Conservation (phyloP, 2,329 filamentous ascomycete species). For the Penicillium janthinellum region DNA sequence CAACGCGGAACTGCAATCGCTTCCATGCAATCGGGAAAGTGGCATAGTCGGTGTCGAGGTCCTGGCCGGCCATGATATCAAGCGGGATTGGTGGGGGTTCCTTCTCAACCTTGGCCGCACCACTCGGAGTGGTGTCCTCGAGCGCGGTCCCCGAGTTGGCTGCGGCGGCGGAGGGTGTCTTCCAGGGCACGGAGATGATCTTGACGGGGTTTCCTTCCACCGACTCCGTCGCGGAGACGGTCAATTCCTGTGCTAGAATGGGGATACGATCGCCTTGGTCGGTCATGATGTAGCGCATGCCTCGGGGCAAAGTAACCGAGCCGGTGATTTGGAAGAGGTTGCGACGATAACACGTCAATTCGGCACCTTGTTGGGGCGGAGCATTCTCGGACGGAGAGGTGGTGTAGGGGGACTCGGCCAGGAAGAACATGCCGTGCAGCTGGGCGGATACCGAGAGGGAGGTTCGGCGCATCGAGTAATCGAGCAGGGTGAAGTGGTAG, state of each 20-base stretch:
- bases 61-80: constrained; percentile 64
- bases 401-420: constrained; percentile 66
- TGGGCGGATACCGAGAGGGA: constrained; percentile 62
- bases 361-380: constrained; percentile 57
- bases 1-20: constrained; percentile 87
- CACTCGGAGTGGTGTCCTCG: constrained; percentile 31
- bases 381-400: constrained; percentile 57
- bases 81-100: constrained; percentile 83
- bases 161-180: constrained; percentile 69
- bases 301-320: constrained; percentile 77
- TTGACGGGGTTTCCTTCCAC: constrained; percentile 90
- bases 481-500: constrained; percentile 62
- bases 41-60: constrained; percentile 79
- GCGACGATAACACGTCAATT: constrained; percentile 91
- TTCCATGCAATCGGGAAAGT: constrained; percentile 95
- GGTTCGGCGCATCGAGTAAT: constrained; percentile 59
- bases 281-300: constrained; percentile 75
- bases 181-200: constrained; percentile 96
- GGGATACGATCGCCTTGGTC: constrained; percentile 83
- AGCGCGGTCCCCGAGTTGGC: constrained; percentile 62
- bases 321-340: constrained; percentile 97
- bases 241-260: constrained; percentile 79
- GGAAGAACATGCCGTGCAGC: constrained; percentile 69
- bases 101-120: constrained; percentile 70
- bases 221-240: constrained; percentile 90